Base-by-base conservation (phyloP, 1,139 yeast genomes). In the Debaryomycetaceae sp. region DNA sequence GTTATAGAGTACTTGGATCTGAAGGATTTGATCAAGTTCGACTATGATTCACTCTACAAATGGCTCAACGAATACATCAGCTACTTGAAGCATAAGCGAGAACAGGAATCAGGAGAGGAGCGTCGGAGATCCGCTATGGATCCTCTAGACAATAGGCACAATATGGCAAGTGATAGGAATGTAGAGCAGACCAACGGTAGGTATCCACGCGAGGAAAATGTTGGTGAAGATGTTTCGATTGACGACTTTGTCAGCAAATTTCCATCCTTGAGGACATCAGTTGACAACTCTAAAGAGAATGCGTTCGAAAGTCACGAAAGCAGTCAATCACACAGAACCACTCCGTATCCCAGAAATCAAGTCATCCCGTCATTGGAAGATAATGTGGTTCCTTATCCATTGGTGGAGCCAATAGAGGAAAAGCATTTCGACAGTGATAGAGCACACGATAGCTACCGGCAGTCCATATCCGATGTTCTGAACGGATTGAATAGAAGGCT, bases 1-100 rank as follows among this genome's bases (percentile, higher is more conserved):
- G 54, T 70, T 6, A 51, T 70, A 37, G 60, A 58, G 20, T 74
- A 68, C 51, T 59, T 74, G 46, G 55, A 50, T 3, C 62, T 56
- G 11, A 62, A 68, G 44, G 54, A 61, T n/a, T 52, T 70, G 38
- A 57, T 74, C 40, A 58, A 60, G 9, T 74, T 72, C 46, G 64
- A 72, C 46, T 69, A 72, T 6, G 59, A 60, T 6, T 73, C 70
- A 45, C 58, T 74, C 41, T 68, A 70, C 49, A 52, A 50, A 9
- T 74, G 79, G 79, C 54, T 74, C 31, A 59, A 69, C 47, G 66
- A 66, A 43, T 74, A 74, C 48, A 66, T 73, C n/a, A 69, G 58
- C 6, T 74, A 72, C 48, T 59, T 72, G 46, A 66, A 63, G 48
- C 57, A 66, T 36, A 62, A 63, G 49, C 77, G 72, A 37, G 45